Base-by-base conservation (phyloP, 2,329 filamentous ascomycete species). In the Saccharata proteae region DNA sequence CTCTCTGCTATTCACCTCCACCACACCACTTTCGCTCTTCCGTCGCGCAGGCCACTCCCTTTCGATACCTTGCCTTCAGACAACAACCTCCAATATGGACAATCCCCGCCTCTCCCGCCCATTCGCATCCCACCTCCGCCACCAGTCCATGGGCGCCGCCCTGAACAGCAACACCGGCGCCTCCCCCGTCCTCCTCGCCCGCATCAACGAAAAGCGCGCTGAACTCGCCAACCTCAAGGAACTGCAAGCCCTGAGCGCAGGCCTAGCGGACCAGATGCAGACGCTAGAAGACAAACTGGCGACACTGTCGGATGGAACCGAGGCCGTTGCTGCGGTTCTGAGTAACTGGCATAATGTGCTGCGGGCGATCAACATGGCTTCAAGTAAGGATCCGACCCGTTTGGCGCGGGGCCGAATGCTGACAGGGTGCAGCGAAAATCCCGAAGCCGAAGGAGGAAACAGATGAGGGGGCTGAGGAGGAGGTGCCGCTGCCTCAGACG, bases 321-420 rank as follows among this genome's bases (percentile, higher is more conserved):
- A 35, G 17, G 81, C 80, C 38, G 83, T 92, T 46, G 82, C 83
- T 22, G 71, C 77, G n/a, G 82, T 92, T 14, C 64, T 92, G 51
- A 72, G 77, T 32, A 92, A 90, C 53, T 92, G 83, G 83, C 79
- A 86, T 54, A 86, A 83, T 45, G 82, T 92, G 41, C 66, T 92
- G 38, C 69, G 79, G 41, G 81, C 81, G 24, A 86, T 92, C 48
- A 80, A 80, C 48, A 86, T 90, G 80, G 83, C 83, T 39, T 86
- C 80, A 38, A 69, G 81, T 86, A 66, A 8, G 22, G 22, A 20
- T 18, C 25, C 11, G 9, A 30, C 11, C 4, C 16, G 14, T 13
- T 19, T 33, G 16, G 26, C 11, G 19, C 25, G 14, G n/a, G 28
- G 35, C 40, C 49, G 37, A 46, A 17, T 26, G 17, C 21, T 37